A percentile compares a stretch with the other conserved stretches of the same genome.
These are phyloP conservation scores for Datisca glomerata DNA, from an alignment of 306 rosid genomes.

Conservation along the genomic window DNA sequence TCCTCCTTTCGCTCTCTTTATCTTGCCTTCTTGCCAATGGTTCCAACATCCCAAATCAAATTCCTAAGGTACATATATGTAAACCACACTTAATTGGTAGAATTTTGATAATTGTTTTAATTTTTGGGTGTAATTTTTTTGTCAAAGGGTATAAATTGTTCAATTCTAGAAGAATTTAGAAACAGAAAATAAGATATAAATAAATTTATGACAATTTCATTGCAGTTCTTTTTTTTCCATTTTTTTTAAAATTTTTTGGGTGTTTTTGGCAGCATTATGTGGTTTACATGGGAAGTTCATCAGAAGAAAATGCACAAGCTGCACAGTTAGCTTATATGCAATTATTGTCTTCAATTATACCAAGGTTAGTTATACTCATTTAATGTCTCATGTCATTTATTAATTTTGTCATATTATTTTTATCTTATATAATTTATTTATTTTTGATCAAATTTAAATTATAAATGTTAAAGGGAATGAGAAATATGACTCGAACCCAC, in stretches of 20 bases:
- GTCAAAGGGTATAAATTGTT: background rate
- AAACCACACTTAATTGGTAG: background rate
- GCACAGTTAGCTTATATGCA: constrained; percentile 41
- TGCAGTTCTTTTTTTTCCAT: background rate
- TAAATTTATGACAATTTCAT: too few species aligned
- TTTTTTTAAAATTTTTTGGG: background rate
- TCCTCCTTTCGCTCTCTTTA: constrained; percentile 21
- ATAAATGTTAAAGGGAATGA: too few species aligned
- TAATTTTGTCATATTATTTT: background rate
- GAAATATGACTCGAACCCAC: too few species aligned
- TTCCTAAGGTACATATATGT: constrained; percentile 47
- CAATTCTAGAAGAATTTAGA: too few species aligned
- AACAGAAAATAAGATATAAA: too few species aligned
- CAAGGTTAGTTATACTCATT: constrained; percentile 41
- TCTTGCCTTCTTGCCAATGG: constrained; percentile 18
- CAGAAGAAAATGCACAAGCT: constrained; percentile 24
- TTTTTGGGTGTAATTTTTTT: background rate
- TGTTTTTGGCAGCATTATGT: constrained; percentile 53
- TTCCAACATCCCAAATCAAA: constrained; percentile 30
- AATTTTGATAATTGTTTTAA: background rate
- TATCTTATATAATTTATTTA: background rate
- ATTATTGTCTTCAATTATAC: constrained; percentile 45
- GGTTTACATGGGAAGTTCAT: constrained; percentile 77
- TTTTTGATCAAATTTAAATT: too few species aligned
- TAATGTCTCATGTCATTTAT: too few species aligned